A percentile compares a stretch with the other conserved stretches of the same genome.
These are phyloP conservation scores for Hylodesmum podocarpum DNA, from an alignment of 306 rosid species.

Conservation along the genomic window DNA sequence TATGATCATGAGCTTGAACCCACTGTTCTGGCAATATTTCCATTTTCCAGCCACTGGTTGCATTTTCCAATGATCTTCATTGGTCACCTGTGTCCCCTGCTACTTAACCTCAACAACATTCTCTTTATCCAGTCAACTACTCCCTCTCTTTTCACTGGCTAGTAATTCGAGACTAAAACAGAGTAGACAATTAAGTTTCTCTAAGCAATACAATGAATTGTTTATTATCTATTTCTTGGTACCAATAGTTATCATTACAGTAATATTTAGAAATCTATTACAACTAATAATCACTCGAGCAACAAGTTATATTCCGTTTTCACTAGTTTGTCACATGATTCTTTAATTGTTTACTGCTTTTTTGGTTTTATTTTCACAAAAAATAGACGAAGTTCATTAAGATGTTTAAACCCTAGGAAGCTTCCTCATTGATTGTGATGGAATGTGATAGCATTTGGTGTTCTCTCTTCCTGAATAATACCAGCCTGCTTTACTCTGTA, in stretches of 20 bases:
- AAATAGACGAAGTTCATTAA: constrained; percentile 8
- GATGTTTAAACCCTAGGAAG: background rate
- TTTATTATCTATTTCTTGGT: background rate
- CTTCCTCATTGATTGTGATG: background rate
- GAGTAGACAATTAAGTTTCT: background rate
- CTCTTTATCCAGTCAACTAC: background rate
- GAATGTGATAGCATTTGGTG: background rate
- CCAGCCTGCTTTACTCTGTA: background rate
- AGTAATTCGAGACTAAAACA: background rate
- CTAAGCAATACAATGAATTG: background rate
- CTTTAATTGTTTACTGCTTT: background rate
- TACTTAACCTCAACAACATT: background rate
- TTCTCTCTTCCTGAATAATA: background rate
- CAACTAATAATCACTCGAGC: background rate
- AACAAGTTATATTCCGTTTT: background rate
- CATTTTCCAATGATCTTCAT: background rate
- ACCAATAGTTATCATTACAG: background rate
- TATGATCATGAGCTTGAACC: background rate
- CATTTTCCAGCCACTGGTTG: background rate
- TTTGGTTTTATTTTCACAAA: background rate
- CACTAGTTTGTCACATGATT: background rate
- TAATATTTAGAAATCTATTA: background rate
- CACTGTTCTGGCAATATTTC: background rate
- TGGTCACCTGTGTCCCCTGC: background rate
- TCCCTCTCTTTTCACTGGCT: background rate